Conservation (phyloP, 2,329 filamentous ascomycete genomes). For the Phialemonium atrogriseum region DNA sequence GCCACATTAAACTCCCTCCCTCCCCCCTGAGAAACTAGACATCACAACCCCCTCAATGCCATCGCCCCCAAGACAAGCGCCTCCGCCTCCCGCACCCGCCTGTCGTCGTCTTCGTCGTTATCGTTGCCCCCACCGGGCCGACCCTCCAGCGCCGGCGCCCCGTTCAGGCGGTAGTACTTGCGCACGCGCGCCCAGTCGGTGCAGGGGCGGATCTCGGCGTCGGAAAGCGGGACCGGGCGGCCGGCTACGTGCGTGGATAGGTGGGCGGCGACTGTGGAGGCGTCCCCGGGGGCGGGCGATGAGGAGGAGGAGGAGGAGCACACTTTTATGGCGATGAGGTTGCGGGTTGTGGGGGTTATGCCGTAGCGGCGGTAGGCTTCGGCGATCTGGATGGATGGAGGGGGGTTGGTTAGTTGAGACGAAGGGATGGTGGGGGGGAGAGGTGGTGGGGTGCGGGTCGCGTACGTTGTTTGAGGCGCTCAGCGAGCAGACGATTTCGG, state of each 20-base stretch:
- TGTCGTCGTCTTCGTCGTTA: conserved; percentile 31
- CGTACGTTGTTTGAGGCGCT: conserved; percentile 75
- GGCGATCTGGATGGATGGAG: conserved; percentile 55
- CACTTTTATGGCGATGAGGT: conserved; percentile 77
- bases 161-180: conserved; percentile 81
- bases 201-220: conserved; percentile 49
- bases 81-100: conserved; percentile 52
- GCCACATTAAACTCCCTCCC: neutral
- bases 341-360: conserved; percentile 59
- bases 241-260: conserved; percentile 56
- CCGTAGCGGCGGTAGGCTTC: conserved; percentile 89
- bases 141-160: conserved; percentile 40
- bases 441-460: neutral
- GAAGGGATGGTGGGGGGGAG: neutral
- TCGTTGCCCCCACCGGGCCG: too few species aligned
- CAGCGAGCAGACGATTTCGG: conserved; percentile 75
- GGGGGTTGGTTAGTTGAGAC: neutral
- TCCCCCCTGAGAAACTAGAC: neutral
- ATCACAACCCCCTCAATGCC: conserved; percentile 58
- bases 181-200: conserved; percentile 63
- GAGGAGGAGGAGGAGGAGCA: too few species aligned
- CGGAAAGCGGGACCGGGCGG: conserved; percentile 46
- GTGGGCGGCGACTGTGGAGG: too few species aligned
- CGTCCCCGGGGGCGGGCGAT: too few species aligned
- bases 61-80: conserved; percentile 66